Conservation (phyloP, 164 flowering plant species). For the Aristolochia fimbriata region DNA sequence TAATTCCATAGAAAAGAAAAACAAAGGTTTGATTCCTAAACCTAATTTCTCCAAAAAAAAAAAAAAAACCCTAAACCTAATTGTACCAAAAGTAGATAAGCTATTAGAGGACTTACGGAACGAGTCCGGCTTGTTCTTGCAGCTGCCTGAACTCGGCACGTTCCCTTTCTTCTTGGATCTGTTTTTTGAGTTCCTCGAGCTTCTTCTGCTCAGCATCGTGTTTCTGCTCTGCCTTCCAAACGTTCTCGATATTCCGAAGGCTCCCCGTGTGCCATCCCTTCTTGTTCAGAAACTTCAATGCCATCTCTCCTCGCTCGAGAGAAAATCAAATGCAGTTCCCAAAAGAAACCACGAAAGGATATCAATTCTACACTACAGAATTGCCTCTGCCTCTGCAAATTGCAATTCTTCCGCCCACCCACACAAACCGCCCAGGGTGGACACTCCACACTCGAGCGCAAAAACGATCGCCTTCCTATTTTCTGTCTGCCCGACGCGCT, state of each 20-base stretch:
- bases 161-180: constrained; percentile 86
- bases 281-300: constrained; percentile 91
- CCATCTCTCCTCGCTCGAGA: constrained; percentile 34
- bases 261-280: constrained; percentile 99
- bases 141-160: constrained; percentile 75
- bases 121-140: constrained; percentile 90
- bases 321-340: no score
- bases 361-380: no score
- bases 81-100: neutral
- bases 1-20: constrained; percentile 4
- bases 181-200: constrained; percentile 86
- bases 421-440: no score
- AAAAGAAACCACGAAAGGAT: no score
- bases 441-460: no score
- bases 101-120: constrained; percentile 40
- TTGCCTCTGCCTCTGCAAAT: no score
- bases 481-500: no score
- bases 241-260: constrained; percentile 88
- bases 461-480: no score
- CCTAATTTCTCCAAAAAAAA: neutral
- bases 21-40: neutral
- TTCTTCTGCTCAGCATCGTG: constrained; percentile 82
- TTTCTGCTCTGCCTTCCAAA: constrained; percentile 99
- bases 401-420: no score
- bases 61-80: neutral